Base-by-base conservation (phyloP, 441 rosid species). In the Erodium chrysanthum region DNA sequence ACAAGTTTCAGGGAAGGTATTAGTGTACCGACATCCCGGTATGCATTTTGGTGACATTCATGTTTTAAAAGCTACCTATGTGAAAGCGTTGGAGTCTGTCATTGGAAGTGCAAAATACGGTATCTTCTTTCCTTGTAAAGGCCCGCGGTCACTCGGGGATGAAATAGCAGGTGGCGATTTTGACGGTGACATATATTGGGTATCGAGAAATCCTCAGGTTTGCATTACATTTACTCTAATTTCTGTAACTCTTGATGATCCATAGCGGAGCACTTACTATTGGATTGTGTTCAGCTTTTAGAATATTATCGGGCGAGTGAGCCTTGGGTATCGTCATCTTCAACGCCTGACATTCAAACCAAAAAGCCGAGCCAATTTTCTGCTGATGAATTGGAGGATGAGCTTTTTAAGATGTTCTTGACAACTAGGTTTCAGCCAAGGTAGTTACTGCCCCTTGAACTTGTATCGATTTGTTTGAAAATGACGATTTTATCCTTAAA, bases 11-110 rank as follows among this genome's bases (percentile, higher is more conserved):
- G 96, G 96, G 44, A 69, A 83, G 22, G 96, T 90, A 12, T 61
- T 92, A 64, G 97, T 92, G 59, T 92, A 86, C 72, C 81, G 87
- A 5, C 73, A 90, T 72, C 97, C 96, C 40, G 97, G 98, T 44
- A 1, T 84, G 64, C 96, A 90, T 76, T 82, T 90, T 15, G 97
- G 98, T 31, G 98, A 88, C 71, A 74, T 88, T 61, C 98, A 88
- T 72, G 61, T 87, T 1, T 72, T 90, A 2, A 83, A 76, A 31
- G 97, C 97, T 9, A 85, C 66, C 35, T 87, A 86, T 74, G 82
- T 87, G 48, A 48, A 79, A 68, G 79, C 74, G 8, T 52, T 92
- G 31, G 78, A 84, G 56, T 83, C 82, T 7, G 76, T 40, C 73
- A 79, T 85, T 0, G 97, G 98, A 56, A 83, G 82, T 66, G 76